A percentile compares a stretch with the other conserved stretches of the same genome.
These are phyloP conservation scores for Rickenella mellea DNA, from an alignment of 768 basidiomycete genomes.

Conservation along the genomic window DNA sequence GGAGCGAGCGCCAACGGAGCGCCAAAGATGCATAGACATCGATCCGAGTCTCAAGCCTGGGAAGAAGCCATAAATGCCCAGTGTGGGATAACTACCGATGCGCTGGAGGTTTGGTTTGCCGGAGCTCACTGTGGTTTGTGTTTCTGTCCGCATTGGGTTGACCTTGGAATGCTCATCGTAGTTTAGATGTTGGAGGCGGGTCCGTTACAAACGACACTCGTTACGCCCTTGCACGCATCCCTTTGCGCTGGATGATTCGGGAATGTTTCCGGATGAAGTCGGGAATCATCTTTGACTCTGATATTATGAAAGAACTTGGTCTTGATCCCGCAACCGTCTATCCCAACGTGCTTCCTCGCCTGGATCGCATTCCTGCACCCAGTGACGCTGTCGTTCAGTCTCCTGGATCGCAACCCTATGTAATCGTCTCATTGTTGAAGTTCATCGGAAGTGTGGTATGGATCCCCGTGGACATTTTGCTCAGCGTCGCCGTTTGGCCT, in stretches of 20 bases:
- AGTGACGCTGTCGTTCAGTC: not conserved
- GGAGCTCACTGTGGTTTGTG: constrained; percentile 22
- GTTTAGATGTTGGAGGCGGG: constrained; percentile 47
- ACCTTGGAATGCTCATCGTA: not conserved
- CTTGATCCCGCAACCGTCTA: constrained; percentile 27
- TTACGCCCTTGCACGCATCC: constrained; percentile 38
- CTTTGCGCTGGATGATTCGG: constrained; percentile 61
- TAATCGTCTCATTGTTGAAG: not conserved
- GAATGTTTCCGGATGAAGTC: constrained; percentile 47
- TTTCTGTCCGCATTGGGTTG: not conserved
- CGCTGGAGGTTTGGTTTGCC: constrained; percentile 25
- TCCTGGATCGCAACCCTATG: not conserved
- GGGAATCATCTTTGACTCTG: constrained; percentile 49
- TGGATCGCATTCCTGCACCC: not conserved
- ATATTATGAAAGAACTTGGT: constrained; percentile 31
- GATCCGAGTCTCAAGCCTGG: not conserved
- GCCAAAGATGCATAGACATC: not conserved
- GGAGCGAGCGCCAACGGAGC: not conserved
- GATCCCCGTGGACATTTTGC: not conserved
- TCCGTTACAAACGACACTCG: constrained; percentile 33
- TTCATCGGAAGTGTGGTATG: not conserved
- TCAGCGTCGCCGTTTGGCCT: not conserved
- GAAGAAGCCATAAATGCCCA: not conserved
- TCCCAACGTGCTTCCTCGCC: not conserved
- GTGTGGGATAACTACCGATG: constrained; percentile 12